A percentile compares a stretch with the other conserved stretches of the same genome.
phyloP scores from a whole-genome alignment of 768 basidiomycete genomes.

The Ramaria rubella region DNA sequence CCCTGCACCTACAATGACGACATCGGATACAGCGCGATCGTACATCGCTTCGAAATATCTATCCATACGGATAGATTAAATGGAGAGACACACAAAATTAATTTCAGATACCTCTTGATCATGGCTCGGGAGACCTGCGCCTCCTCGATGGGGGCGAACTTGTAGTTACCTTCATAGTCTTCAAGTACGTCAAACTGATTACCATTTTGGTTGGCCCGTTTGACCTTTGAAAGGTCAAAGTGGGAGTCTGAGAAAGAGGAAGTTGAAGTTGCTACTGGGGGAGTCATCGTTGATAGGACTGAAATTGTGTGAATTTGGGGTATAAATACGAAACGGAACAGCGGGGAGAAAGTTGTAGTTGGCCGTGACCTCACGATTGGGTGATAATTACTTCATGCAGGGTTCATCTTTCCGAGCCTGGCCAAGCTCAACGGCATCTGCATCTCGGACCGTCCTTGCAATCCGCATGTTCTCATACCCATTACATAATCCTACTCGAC shows the following conservation, averaged over 20 bases:
- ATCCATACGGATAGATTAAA: not conserved
- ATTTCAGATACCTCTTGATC: constrained; percentile 52
- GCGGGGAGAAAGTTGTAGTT: too few relatives aligned
- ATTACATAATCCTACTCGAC: too few relatives aligned
- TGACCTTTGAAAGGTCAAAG: not conserved
- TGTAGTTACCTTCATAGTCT: constrained; percentile 57
- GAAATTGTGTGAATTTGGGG: too few relatives aligned
- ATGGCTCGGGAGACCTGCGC: constrained; percentile 71
- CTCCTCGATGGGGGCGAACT: constrained; percentile 69
- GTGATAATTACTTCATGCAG: too few relatives aligned
- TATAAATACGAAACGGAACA: too few relatives aligned
- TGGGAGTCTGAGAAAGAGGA: not conserved
- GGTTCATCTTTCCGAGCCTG: too few relatives aligned
- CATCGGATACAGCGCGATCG: constrained; percentile 67
- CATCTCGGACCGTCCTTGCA: too few relatives aligned
- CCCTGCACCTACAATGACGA: constrained; percentile 72
- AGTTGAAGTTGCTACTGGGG: not conserved
- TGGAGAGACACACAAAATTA: constrained; percentile 2
- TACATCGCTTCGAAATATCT: constrained; percentile 74
- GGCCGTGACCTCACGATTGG: too few relatives aligned
- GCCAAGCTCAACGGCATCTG: too few relatives aligned
- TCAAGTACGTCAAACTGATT: constrained; percentile 36
- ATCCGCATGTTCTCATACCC: too few relatives aligned
- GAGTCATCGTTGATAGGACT: not conserved
- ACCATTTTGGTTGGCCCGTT: not conserved